Conservation (phyloP, 78 protist genomes). For the Dictyostelium brefeldianum region DNA sequence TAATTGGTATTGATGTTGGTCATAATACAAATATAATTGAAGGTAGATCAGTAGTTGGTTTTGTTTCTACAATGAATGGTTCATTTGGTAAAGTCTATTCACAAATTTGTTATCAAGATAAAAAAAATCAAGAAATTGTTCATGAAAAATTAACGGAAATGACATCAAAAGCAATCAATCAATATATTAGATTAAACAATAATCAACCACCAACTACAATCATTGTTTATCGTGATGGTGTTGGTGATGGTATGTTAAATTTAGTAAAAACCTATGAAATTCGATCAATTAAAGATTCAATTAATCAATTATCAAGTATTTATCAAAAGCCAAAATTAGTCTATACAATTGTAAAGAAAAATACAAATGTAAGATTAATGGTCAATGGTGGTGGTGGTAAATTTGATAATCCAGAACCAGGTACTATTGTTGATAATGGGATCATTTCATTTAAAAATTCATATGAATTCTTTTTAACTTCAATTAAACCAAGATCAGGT, state of each 20-base stretch:
- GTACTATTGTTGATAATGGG: constrained; percentile 20
- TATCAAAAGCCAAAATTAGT: constrained; percentile 24
- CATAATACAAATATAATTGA: not conserved
- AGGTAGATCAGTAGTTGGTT: constrained; percentile 25
- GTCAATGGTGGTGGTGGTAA: not conserved
- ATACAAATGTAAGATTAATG: constrained; percentile 47
- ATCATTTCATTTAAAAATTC: not conserved
- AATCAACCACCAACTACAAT: not conserved
- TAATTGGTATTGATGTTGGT: constrained; percentile 54
- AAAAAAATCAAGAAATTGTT: constrained; percentile 27
- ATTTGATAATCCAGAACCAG: constrained; percentile 33
- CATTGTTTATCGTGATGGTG: constrained; percentile 60
- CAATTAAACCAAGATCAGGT: not conserved
- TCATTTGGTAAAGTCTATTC: not conserved
- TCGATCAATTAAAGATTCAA: not conserved
- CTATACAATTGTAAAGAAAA: constrained; percentile 64
- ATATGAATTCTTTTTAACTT: constrained; percentile 41
- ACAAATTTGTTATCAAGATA: not conserved
- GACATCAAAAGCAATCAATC: not conserved
- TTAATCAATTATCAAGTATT: not conserved
- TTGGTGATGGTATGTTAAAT: constrained; percentile 68
- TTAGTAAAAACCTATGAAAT: not conserved
- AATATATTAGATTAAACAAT: not conserved
- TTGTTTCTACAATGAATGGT: not conserved
- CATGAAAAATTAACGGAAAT: not conserved